Evolutionary conservation across 345 rosid genomes (phyloP), one percentile per base, ranked within the genome.

Genomic region (Moringa oleifera): DNA sequence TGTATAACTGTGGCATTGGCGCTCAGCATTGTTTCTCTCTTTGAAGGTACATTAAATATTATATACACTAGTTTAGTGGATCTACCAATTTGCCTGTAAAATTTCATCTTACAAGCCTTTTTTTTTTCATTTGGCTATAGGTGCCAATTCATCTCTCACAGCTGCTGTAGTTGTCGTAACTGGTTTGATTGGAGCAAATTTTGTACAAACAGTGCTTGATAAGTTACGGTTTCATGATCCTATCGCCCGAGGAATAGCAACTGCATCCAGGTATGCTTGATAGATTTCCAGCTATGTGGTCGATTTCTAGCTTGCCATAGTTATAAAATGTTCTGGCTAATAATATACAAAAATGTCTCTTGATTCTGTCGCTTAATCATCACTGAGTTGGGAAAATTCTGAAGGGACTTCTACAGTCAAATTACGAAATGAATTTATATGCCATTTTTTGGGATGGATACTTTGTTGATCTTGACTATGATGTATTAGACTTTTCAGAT

Each of bases 131-230:
- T 2, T 66, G 53, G 59, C 64, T 83, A 68, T 68, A 92, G 89
- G 92, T 61, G 83, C 97, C 67, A 85, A 92, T 80, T 63, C 98
- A 25, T 92, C 98, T 57, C 80, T 92, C 53, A 92, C 93, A 23
- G 97, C 97, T n/a, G 97, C 97, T 25, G 97, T 77, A 36, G 97
- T 87, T 63, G 98, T 92, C 53, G 94, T 84, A 72, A 87, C 95
- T 36, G 96, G 98, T 72, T 81, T 89, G n/a, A 77, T 85, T 54
- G 91, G 95, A 62, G 93, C 98, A 67, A 93, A 93, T 64, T 93
- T 89, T 57, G 95, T 89, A 67, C 95, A 87, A 81, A 82, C 85
- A 60, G 72, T 73, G 58, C 93, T 92, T 33, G 93, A 92, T 66
- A 89, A 75, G 56, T 71, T 92, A 28, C 75, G 62, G 60, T 71